Evolutionary conservation across 192 early-diverging fungal species (phyloP), one percentile per base, ranked within the genome.

Genomic region (Radiomyces spectabilis): DNA sequence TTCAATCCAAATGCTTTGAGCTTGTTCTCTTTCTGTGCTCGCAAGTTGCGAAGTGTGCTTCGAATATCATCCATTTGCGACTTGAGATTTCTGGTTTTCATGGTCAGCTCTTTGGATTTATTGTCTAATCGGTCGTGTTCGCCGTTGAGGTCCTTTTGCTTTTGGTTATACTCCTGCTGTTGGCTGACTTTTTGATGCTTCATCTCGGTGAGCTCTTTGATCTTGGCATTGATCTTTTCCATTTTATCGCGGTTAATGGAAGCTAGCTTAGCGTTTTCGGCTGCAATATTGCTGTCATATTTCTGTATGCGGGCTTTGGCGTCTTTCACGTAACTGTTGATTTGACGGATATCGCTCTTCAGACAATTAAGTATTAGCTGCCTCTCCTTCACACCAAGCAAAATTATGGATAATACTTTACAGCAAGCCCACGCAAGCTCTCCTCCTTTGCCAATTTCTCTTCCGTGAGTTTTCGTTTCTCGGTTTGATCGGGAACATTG

Each of bases 1-100:
- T 63, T 61, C 0, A 61, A 45, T n/a, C 91, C 92, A 63, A 85
- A 95, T 1, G 87, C 87, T 15, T 59, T 78, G 34, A 95, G 55
- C 4, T 74, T 62, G 53, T 95, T 74, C n/a, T 75, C 64, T 29
- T 76, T 78, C 38, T 86, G 83, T 10, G 69, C 68, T 35, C 66
- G 42, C 45, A 95, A 59, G 4, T 81, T 55, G 19, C 66, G 51
- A 24, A 87, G 62, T 2, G 51, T 34, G 2, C 55, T 39, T 33
- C 4, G n/a, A 0, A 13, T 15, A 1, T 45, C 25, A 3, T 41
- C 16, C 2, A 22, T 59, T 73, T 22, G 22, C 41, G 13, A 60
- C 58, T 48, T 33, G 54, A 19, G 65, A 63, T 59, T 9, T 32
- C 31, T n/a, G n/a, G n/a, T n/a, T n/a, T n/a, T n/a, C n/a, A n/a